phyloP scores from a whole-genome alignment of 129 eudicot species.

The Rutidosis leptorrhynchoides region DNA sequence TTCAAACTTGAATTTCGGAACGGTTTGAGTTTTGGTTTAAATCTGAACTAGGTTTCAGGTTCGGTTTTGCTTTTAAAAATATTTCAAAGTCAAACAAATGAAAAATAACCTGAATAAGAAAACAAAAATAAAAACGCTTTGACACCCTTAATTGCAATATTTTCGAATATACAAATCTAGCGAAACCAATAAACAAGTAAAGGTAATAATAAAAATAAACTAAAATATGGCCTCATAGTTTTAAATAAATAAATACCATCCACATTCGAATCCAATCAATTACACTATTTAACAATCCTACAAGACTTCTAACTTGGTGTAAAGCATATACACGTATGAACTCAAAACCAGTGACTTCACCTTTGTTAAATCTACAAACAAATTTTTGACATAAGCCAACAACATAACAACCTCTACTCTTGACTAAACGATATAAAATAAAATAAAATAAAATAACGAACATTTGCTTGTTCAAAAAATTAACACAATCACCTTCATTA shows the following conservation, averaged over 20 bases:
- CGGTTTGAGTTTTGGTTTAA: too few relatives aligned
- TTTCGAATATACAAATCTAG: too few relatives aligned
- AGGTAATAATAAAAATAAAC: not conserved
- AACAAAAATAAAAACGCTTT: too few relatives aligned
- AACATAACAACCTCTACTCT: slow-evolving; percentile 26
- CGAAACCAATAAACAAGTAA: not conserved
- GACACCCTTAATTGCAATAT: too few relatives aligned
- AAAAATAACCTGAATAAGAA: too few relatives aligned
- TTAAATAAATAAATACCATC: not conserved
- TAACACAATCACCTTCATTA: slow-evolving; percentile 31
- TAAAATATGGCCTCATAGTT: not conserved
- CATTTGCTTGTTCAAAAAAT: slow-evolving; percentile 46
- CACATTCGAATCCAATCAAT: slow-evolving; percentile 8
- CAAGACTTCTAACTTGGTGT: slow-evolving; percentile 29
- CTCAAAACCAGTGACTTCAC: slow-evolving; percentile 28
- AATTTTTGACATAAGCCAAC: slow-evolving; percentile 27
- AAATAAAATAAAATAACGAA: slow-evolving; percentile 16
- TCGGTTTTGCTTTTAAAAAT: too few relatives aligned
- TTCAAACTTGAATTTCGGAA: too few relatives aligned
- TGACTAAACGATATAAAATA: slow-evolving; percentile 19
- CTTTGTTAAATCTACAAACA: slow-evolving; percentile 27
- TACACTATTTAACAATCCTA: slow-evolving; percentile 21
- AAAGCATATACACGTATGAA: slow-evolving; percentile 40
- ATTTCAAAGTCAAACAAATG: too few relatives aligned
- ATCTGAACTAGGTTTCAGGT: too few relatives aligned